Percentiles rank a stretch among this genome's conserved stretches.
phyloP scores from a whole-genome alignment of 2,329 filamentous ascomycete species.

The Scortechinia acanthostroma region DNA sequence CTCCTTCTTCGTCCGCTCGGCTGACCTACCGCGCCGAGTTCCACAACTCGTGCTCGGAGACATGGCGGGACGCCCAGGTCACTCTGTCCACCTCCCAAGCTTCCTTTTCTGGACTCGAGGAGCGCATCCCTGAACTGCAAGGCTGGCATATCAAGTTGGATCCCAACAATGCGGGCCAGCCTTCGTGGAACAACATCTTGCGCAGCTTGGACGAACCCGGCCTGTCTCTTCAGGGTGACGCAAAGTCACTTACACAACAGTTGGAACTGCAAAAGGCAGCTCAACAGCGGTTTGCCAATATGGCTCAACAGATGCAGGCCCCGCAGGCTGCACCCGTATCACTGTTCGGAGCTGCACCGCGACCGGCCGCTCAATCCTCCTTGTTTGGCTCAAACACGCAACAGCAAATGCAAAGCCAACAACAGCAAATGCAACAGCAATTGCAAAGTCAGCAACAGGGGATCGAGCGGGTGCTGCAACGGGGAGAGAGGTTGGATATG shows the following conservation, averaged over 20 bases:
- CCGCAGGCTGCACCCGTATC: not conserved
- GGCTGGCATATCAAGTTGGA: slow-evolving; percentile 48
- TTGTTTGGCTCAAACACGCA: too few relatives aligned
- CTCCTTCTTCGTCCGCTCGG: slow-evolving; percentile 37
- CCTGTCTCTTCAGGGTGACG: not conserved
- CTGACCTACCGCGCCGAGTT: slow-evolving; percentile 58
- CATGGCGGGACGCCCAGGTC: slow-evolving; percentile 52
- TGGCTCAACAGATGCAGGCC: not conserved
- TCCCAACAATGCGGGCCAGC: slow-evolving; percentile 10
- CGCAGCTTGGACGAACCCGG: slow-evolving; percentile 5
- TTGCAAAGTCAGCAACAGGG: too few relatives aligned
- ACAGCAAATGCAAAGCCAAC: not conserved
- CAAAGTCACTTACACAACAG: not conserved
- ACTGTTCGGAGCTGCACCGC: not conserved
- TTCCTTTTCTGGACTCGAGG: slow-evolving; percentile 43
- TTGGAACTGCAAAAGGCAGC: not conserved
- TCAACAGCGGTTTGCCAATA: not conserved
- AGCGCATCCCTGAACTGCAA: slow-evolving; percentile 42
- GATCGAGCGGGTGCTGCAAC: too few relatives aligned
- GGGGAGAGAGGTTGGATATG: too few relatives aligned
- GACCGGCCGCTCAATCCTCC: too few relatives aligned
- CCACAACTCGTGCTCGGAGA: slow-evolving; percentile 54
- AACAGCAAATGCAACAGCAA: not conserved
- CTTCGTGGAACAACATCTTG: slow-evolving; percentile 2
- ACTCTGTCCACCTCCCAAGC: slow-evolving; percentile 58